Evolutionary conservation across 148 eudicot genomes (phyloP).

Genomic region (Nyssa sinensis): DNA sequence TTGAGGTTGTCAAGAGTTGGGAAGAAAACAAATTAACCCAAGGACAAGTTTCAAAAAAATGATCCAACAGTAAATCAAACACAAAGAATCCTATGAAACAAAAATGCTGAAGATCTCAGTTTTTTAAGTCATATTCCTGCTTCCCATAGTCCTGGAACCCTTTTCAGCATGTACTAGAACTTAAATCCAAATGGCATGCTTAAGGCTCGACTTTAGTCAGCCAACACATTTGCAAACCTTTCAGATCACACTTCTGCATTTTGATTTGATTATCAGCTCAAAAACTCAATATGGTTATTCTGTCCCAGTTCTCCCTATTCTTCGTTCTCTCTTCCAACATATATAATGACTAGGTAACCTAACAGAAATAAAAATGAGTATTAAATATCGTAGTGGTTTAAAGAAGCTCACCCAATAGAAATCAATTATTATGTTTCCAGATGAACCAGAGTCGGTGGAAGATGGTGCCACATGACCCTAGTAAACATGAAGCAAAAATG

Average conservation of each 20-base stretch:
- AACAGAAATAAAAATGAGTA: background rate
- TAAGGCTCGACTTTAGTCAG: background rate
- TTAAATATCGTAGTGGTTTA: background rate
- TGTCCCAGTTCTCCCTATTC: background rate
- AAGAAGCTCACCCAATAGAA: conserved; percentile 86
- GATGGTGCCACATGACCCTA: conserved; percentile 94
- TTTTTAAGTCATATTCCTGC: too few species aligned
- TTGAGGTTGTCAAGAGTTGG: too few species aligned
- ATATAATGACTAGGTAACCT: background rate
- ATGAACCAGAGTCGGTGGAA: conserved; percentile 90
- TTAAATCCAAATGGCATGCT: background rate
- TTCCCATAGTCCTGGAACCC: background rate
- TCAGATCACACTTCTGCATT: background rate
- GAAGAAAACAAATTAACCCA: too few species aligned
- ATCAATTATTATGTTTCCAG: conserved; percentile 82
- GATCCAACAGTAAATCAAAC: too few species aligned
- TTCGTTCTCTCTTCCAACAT: too few species aligned
- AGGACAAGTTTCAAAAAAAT: too few species aligned
- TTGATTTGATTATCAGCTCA: background rate
- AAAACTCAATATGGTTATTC: background rate
- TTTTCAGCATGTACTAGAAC: conserved; percentile 5
- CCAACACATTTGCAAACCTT: background rate
- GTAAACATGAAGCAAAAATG: conserved; percentile 18
- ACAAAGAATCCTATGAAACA: too few species aligned
- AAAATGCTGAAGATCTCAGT: too few species aligned